These are phyloP conservation scores for Paraurostyla sp. DNA, from an alignment of 73 alveolate genomes.

Conservation along the genomic window DNA sequence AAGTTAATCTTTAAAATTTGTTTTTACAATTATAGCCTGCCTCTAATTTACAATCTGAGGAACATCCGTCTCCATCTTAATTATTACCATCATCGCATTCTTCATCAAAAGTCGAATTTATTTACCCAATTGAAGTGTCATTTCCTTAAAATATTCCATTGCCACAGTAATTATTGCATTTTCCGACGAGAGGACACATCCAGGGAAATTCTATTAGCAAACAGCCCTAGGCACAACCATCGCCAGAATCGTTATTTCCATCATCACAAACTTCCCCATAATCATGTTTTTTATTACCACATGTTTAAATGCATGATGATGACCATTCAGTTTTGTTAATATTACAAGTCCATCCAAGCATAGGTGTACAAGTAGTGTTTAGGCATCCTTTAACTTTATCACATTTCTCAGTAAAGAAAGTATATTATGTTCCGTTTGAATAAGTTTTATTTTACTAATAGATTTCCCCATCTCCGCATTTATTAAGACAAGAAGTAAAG, in stretches of 20 bases:
- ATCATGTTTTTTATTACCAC: constrained; percentile 39
- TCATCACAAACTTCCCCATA: constrained; percentile 49
- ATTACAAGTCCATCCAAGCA: constrained; percentile 31
- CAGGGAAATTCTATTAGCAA: not conserved
- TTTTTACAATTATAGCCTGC: not conserved
- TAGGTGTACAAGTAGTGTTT: constrained; percentile 16
- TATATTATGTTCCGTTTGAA: not conserved
- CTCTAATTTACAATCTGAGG: constrained; percentile 7
- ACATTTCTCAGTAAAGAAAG: not conserved
- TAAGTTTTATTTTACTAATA: not conserved
- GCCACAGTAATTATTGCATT: not conserved
- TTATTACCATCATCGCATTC: constrained; percentile 80
- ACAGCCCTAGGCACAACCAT: constrained; percentile 69
- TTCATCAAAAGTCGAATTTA: not conserved
- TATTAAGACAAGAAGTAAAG: not conserved
- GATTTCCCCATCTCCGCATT: constrained; percentile 53
- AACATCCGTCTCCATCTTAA: constrained; percentile 75
- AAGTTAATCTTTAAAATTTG: not conserved
- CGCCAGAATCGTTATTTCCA: constrained; percentile 36
- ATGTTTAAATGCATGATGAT: not conserved
- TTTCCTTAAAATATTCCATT: not conserved
- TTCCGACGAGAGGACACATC: constrained; percentile 39
- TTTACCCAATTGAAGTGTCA: not conserved
- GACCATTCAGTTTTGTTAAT: not conserved
- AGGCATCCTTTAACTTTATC: constrained; percentile 24